Base-by-base conservation (phyloP, 352 stramenopile species). In the Phytophthora crassamura region DNA sequence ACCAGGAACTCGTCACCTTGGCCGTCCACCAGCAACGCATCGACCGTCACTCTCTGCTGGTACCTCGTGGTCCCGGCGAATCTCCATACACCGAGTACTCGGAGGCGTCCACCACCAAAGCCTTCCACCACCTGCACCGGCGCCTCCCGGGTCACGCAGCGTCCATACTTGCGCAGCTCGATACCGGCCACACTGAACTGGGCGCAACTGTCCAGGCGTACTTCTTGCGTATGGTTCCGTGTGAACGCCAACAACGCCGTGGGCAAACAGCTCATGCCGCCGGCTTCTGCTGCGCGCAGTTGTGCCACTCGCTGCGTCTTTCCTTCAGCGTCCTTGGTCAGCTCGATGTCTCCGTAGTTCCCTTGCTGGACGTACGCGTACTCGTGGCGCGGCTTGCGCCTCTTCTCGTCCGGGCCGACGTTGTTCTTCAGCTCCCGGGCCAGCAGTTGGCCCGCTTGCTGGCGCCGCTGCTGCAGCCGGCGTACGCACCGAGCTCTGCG, bases 71-170 rank as follows among this genome's bases (percentile, higher is more conserved):
- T 55, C 1, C 59, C 59, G 1, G 8, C 1, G 16, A 67, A 55
- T 3, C 35, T 10, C 59, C 41, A 60, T 0, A 60, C 49, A 0
- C 49, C 59, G 0, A 67, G 11, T 3, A 67, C 59, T 16, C 20
- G 32, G 2, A 7, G 7, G 3, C 7, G 7, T 9, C 41, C 59
- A 7, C 59, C 59, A 2, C 46, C 57, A 20, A 64, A 64, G 8
- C 57, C 57, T 64, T 64, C 57, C 0, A 64, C 30, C 0, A 64
- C 1, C 5, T 64, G 36, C 10, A 64, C 46, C 0, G 46, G 57
- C 0, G 36, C 35, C 2, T 64, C 15, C 7, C 57, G 4, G 0
- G 46, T 39, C 6, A 64, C 0, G 18, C 57, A 64, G 0, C 30
- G 28, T 1, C 57, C 57, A 5, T 52, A 64, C 4, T 46, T 20